phyloP scores from a whole-genome alignment of 371 early-diverging fungal species.

The Rhizopus microsporus region DNA sequence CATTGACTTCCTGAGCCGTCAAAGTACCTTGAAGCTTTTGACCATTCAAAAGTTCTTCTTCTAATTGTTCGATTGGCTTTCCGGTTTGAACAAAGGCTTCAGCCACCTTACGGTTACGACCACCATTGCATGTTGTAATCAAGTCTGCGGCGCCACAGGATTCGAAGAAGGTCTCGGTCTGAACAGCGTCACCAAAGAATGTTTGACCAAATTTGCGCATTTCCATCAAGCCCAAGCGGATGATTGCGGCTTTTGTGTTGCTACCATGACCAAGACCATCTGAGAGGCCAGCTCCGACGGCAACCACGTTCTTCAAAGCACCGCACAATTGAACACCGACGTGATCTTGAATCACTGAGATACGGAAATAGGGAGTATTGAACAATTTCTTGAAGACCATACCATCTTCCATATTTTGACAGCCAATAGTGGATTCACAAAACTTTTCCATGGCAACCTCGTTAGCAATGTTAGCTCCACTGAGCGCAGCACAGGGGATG shows the following conservation, averaged over 20 bases:
- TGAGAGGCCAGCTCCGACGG: constrained; percentile 96
- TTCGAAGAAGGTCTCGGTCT: constrained; percentile 92
- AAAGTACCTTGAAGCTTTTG: constrained; percentile 98
- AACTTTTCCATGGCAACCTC: constrained; percentile 95
- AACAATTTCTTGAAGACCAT: constrained; percentile 79
- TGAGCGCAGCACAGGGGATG: constrained; percentile 80
- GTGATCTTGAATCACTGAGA: constrained; percentile 83
- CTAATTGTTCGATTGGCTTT: constrained; percentile 84
- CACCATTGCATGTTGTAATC: constrained; percentile 93
- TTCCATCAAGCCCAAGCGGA: constrained; percentile 95
- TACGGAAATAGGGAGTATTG: constrained; percentile 85
- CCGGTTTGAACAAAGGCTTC: constrained; percentile 85
- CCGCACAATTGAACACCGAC: constrained; percentile 97
- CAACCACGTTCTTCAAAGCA: constrained; percentile 98
- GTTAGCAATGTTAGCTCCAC: constrained; percentile 98
- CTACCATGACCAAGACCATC: constrained; percentile 88
- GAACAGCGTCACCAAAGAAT: constrained; percentile 74
- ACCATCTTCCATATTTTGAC: constrained; percentile 68
- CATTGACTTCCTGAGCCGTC: constrained; percentile 88
- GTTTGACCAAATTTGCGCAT: constrained; percentile 91
- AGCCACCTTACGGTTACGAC: constrained; percentile 91
- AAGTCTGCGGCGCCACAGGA: constrained; percentile 92
- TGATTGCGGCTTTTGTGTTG: constrained; percentile 97
- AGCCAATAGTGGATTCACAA: constrained; percentile 96
- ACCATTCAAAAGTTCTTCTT: constrained; percentile 88